Percentiles rank a stretch among this genome's conserved stretches.
phyloP scores from a whole-genome alignment of 179 eudicot genomes.

The Silene coronaria region DNA sequence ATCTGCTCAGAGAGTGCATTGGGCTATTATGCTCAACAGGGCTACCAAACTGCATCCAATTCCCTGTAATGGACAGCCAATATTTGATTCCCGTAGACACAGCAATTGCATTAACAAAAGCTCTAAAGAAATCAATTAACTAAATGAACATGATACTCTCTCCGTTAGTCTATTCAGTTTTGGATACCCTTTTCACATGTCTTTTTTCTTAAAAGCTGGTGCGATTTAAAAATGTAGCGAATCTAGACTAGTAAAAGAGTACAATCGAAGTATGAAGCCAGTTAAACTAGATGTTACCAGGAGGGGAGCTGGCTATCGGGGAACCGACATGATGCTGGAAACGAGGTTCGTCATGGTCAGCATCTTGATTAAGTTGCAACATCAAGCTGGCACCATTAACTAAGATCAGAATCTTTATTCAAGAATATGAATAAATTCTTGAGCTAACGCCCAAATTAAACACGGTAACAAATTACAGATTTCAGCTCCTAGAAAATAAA shows the following conservation, averaged over 20 bases:
- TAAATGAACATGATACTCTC: too few relatives aligned
- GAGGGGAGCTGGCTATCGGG: slow-evolving; percentile 59
- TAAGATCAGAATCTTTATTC: slow-evolving; percentile 12
- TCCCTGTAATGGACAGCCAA: slow-evolving; percentile 30
- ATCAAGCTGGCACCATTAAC: slow-evolving; percentile 42
- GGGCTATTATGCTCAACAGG: slow-evolving; percentile 45
- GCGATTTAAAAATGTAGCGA: too few relatives aligned
- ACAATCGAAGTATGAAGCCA: neutral
- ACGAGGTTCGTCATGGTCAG: slow-evolving; percentile 60
- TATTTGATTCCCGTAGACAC: too few relatives aligned
- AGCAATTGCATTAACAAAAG: too few relatives aligned
- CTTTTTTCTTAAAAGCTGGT: too few relatives aligned
- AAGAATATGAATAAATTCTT: neutral
- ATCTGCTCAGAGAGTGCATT: slow-evolving; percentile 41
- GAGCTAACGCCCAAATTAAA: neutral
- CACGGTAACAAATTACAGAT: neutral
- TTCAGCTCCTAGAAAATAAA: neutral
- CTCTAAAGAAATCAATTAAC: too few relatives aligned
- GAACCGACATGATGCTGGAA: slow-evolving; percentile 58
- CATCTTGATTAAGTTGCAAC: slow-evolving; percentile 64
- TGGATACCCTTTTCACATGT: too few relatives aligned
- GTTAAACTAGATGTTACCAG: slow-evolving; percentile 39
- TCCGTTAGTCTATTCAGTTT: too few relatives aligned
- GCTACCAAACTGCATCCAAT: slow-evolving; percentile 62
- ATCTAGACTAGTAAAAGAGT: too few relatives aligned